A percentile compares a stretch with the other conserved stretches of the same genome.
These are phyloP conservation scores for Suillus spraguei DNA, from an alignment of 768 basidiomycete genomes.

Conservation along the genomic window DNA sequence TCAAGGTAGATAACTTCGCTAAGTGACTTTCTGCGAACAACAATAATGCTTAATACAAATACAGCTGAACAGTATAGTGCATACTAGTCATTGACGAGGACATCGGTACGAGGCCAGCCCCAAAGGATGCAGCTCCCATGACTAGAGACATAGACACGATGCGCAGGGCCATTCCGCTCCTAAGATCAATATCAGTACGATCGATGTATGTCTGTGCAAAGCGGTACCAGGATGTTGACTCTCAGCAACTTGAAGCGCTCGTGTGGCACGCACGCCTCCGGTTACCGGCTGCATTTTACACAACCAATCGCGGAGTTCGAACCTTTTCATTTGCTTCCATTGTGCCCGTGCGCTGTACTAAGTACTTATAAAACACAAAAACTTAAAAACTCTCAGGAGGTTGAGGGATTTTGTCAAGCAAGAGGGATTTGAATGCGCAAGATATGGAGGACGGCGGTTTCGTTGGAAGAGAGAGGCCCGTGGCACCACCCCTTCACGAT, in stretches of 20 bases:
- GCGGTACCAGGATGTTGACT: not conserved
- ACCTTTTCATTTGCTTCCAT: slow-evolving; percentile 4
- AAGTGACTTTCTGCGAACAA: slow-evolving; percentile 47
- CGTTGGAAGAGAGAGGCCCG: not conserved
- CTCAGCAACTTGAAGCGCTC: not conserved
- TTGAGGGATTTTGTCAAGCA: not conserved
- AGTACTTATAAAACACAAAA: not conserved
- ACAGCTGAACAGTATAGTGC: slow-evolving; percentile 10
- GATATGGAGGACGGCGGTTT: not conserved
- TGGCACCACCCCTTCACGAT: too few species aligned
- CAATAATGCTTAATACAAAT: slow-evolving; percentile 33
- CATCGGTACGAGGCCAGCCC: slow-evolving; percentile 74
- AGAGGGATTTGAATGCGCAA: not conserved
- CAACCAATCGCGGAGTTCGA: not conserved
- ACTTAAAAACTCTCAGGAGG: not conserved
- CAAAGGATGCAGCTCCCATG: slow-evolving; percentile 66
- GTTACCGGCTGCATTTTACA: too few species aligned
- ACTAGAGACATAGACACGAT: slow-evolving; percentile 52
- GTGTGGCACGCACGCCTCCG: too few species aligned
- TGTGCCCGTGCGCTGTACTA: not conserved
- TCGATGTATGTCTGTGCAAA: not conserved
- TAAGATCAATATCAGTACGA: not conserved
- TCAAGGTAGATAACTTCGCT: slow-evolving; percentile 54
- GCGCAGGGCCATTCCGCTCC: slow-evolving; percentile 24
- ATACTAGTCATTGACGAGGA: slow-evolving; percentile 71